These are phyloP conservation scores for Acer saccharum DNA, from an alignment of 345 rosid genomes.

Conservation along the genomic window DNA sequence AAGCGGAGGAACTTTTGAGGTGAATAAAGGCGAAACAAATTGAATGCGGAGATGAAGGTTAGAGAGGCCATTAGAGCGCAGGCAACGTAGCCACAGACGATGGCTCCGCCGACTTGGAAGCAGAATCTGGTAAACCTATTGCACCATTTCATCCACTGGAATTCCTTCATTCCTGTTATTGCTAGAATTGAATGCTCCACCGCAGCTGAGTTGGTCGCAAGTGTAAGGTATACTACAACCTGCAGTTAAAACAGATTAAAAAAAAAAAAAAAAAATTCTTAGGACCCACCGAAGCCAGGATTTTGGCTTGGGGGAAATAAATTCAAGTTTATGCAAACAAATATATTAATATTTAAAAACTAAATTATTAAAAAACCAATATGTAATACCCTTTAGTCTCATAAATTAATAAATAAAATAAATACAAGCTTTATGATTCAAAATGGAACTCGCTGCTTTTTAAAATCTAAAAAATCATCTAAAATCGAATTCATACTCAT, in stretches of 20 bases:
- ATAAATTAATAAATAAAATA: no score
- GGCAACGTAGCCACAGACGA: conserved; percentile 39
- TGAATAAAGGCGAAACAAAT: conserved; percentile 68
- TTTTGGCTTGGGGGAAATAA: no score
- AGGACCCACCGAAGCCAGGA: no score
- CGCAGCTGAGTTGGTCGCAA: conserved; percentile 47
- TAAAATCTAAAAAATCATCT: no score
- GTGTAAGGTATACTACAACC: conserved; percentile 52
- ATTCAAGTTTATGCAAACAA: no score
- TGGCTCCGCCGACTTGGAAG: conserved; percentile 57
- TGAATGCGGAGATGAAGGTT: conserved; percentile 62
- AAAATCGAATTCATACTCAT: no score
- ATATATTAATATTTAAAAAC: no score
- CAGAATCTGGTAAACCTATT: conserved; percentile 63
- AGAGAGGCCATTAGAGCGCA: conserved; percentile 33
- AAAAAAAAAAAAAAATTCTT: no score
- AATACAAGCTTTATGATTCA: no score
- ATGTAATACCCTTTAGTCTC: no score
- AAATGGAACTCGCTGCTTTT: no score
- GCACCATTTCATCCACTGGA: conserved; percentile 85
- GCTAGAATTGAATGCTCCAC: conserved; percentile 46
- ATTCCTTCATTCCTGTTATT: conserved; percentile 41
- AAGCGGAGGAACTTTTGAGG: conserved; percentile 44
- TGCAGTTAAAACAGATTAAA: conserved; percentile 7
- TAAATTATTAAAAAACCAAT: no score